Evolutionary conservation across 2,329 filamentous ascomycete species (phyloP).

Genomic region (Fusarium siculi): DNA sequence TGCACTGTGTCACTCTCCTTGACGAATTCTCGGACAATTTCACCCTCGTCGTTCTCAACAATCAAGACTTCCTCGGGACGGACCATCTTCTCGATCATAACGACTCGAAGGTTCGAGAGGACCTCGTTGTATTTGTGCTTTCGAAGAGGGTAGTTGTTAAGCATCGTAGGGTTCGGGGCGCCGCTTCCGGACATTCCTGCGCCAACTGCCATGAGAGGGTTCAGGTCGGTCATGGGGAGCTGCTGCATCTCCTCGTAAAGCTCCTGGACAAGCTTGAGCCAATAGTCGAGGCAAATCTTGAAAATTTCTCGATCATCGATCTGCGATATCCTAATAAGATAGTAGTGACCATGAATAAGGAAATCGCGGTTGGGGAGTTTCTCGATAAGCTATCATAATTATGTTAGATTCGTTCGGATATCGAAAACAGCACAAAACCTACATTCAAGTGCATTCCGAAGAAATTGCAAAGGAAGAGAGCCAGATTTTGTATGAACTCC

Average conservation of each 20-base stretch:
- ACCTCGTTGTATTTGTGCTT: conserved; percentile 99
- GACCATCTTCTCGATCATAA: conserved; percentile 99
- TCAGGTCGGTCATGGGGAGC: conserved; percentile 91
- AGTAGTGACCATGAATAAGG: conserved; percentile 95
- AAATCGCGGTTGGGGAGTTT: conserved; percentile 95
- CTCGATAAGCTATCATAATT: conserved; percentile 77
- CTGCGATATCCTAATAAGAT: conserved; percentile 97
- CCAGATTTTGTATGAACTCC: conserved; percentile 97
- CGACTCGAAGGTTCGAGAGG: conserved; percentile 89
- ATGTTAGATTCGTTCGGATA: conserved; percentile 31
- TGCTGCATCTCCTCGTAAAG: conserved; percentile 99
- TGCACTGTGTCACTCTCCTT: conserved; percentile 99
- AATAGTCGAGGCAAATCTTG: conserved; percentile 99
- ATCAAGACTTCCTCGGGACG: conserved; percentile 97
- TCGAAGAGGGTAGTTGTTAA: conserved; percentile 90
- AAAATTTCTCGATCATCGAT: conserved; percentile 99
- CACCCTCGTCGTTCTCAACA: conserved; percentile 99
- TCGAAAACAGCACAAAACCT: conserved; percentile 44
- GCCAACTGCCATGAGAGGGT: conserved; percentile 84
- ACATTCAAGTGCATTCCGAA: conserved; percentile 92
- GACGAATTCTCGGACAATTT: conserved; percentile 98
- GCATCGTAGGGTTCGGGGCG: conserved; percentile 83
- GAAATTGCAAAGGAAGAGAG: conserved; percentile 96
- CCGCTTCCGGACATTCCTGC: conserved; percentile 80
- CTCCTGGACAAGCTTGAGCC: conserved; percentile 98